Conservation (phyloP, 2,329 filamentous ascomycete genomes). For the Corinectria fuckeliana region DNA sequence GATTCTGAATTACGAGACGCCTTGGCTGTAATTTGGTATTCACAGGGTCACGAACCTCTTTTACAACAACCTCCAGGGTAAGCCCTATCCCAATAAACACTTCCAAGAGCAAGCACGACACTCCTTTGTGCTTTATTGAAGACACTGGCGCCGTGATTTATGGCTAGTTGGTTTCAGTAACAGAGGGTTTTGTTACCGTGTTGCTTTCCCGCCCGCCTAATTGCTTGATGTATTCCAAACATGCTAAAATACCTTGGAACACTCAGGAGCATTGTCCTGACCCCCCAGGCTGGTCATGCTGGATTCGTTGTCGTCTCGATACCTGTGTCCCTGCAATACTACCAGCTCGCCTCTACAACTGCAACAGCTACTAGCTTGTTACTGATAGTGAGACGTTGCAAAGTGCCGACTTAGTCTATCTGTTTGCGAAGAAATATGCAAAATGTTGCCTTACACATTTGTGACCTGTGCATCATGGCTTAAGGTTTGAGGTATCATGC, state of each 20-base stretch:
- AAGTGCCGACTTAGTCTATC: background rate
- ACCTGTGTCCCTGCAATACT: background rate
- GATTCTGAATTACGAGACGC: slow-evolving; percentile 18
- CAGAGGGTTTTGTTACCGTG: background rate
- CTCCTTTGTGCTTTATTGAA: background rate
- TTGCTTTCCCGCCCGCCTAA: background rate
- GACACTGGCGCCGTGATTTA: background rate
- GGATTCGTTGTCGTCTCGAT: background rate
- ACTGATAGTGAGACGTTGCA: background rate
- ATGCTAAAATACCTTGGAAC: too few relatives aligned
- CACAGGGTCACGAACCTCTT: background rate
- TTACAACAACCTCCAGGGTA: background rate
- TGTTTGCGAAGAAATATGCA: background rate
- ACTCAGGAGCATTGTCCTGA: too few relatives aligned
- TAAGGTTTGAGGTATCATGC: slow-evolving; percentile 1
- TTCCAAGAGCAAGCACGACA: background rate
- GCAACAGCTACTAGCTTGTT: background rate
- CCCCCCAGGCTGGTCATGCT: too few relatives aligned
- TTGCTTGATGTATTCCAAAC: slow-evolving; percentile 3
- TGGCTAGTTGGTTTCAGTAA: background rate
- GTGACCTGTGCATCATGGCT: background rate
- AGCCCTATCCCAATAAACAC: background rate
- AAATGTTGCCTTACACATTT: background rate
- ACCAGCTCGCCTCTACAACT: background rate
- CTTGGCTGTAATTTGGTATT: background rate